Evolutionary conservation across 2,329 filamentous ascomycete genomes (phyloP), one percentile per base, ranked within the genome.

Genomic region (Curvularia hawaiiensis): DNA sequence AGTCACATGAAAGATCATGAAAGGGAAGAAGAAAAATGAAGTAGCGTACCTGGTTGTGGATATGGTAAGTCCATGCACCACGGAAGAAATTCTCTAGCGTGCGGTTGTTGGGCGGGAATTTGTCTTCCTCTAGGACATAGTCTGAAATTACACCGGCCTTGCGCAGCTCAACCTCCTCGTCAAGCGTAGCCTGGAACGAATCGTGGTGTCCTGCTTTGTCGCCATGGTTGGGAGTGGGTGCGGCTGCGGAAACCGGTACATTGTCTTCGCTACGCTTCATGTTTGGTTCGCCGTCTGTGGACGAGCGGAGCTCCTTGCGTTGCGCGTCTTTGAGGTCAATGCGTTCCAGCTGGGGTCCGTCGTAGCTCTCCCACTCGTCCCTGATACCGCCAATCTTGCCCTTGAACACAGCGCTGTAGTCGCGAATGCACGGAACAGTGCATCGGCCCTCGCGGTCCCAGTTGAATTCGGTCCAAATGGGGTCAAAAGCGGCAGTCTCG

Each of bases 381-480:
- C 78, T 79, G 56, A 80, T 65, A 1, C 78, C 77, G 11, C 78
- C 77, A 22, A 71, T 64, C 60, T 76, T 80, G 33, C 80, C 80
- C 62, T 82, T 80, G 72, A 85, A 84, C 0, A 80, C 82, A 12
- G 80, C 78, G 40, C 79, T 72, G 61, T 85, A 85, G 62, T 84
- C 82, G 30, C 79, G 79, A 31, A 84, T 74, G 60, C 83, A 85
- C 1, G 83, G 83, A 2, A 85, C 78, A 0, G 83, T 83, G 66
- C 83, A 85, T 38, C 77, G 74, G 2, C 80, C 82, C 62, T 83
- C 77, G 43, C 80, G 77, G 35, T 79, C 82, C 78, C 79, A 83
- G 63, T 84, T 83, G 68, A 84, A 84, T 61, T 84, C 82, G 1
- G 82, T 81, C 83, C 83, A 85, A 64, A 85, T 83, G 0, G 83